Conservation (phyloP, 352 stramenopile genomes). For the Globisporangium viniferum region DNA sequence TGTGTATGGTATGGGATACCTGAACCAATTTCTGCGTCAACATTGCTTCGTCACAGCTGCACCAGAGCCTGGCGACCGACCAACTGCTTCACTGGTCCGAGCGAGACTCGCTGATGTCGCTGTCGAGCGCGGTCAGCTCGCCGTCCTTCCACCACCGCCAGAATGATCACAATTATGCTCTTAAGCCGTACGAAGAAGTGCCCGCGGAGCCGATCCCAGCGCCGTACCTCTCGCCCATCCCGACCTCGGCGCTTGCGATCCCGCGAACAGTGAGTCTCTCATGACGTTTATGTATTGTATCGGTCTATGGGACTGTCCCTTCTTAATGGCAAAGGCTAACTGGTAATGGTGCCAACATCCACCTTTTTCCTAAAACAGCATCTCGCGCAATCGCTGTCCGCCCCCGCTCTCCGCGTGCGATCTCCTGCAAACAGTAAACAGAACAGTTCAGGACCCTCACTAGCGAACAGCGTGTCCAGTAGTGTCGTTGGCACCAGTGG, state of each 20-base stretch:
- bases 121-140: constrained; percentile 16
- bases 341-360: too few species aligned
- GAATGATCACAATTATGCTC: background rate
- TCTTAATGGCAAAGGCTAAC: background rate
- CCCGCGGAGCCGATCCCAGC: constrained; percentile 33
- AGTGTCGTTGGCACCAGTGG: background rate
- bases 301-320: too few species aligned
- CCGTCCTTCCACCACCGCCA: constrained; percentile 16
- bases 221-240: constrained; percentile 34
- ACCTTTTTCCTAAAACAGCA: constrained; percentile 20
- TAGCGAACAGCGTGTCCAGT: background rate
- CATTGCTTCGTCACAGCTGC: constrained; percentile 28
- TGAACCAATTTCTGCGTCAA: too few species aligned
- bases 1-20: too few species aligned
- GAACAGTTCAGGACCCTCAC: background rate
- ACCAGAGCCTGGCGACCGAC: constrained; percentile 54
- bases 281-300: background rate
- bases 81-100: constrained; percentile 35
- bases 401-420: constrained; percentile 38
- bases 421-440: constrained; percentile 14
- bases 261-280: constrained; percentile 34
- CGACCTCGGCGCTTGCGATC: constrained; percentile 29
- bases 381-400: constrained; percentile 32
- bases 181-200: constrained; percentile 37
- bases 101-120: background rate